These are phyloP conservation scores for Heimioporus punctisporus DNA, from an alignment of 1,284 basidiomycete genomes.

Conservation along the genomic window DNA sequence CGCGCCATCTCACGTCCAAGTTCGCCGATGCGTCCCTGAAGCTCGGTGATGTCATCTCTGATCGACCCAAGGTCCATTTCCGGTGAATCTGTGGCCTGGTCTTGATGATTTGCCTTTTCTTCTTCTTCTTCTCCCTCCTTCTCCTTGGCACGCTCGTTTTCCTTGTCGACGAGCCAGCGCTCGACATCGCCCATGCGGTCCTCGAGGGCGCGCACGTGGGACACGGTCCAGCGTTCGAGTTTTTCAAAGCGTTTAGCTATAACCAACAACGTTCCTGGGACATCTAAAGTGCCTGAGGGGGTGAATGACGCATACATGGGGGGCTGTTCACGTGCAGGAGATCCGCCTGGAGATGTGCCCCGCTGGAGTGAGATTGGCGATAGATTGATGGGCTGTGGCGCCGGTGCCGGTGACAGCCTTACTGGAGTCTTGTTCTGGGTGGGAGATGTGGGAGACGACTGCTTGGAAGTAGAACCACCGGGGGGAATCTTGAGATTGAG, in stretches of 20 bases:
- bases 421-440: constrained; percentile 59
- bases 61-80: constrained; percentile 46
- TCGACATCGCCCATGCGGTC: constrained; percentile 86
- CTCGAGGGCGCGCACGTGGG: constrained; percentile 79
- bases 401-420: constrained; percentile 49
- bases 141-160: constrained; percentile 46
- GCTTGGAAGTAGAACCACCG: constrained; percentile 38
- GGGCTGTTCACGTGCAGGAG: constrained; percentile 61
- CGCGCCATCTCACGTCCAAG: constrained; percentile 79
- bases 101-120: constrained; percentile 17
- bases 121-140: constrained; percentile 13
- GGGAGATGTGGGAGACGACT: constrained; percentile 52
- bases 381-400: constrained; percentile 31
- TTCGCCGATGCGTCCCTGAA: constrained; percentile 71
- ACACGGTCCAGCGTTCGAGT: constrained; percentile 83
- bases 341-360: constrained; percentile 44
- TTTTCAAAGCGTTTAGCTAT: constrained; percentile 64
- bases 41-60: constrained; percentile 66
- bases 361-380: constrained; percentile 36
- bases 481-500: constrained; percentile 53
- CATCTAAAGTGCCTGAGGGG: constrained; percentile 66
- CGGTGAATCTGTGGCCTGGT: constrained; percentile 1
- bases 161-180: constrained; percentile 79
- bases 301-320: constrained; percentile 78
- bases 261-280: constrained; percentile 63